Evolutionary conservation across 805 yeast species (phyloP).

Genomic region (Kazachstania taianensis): DNA sequence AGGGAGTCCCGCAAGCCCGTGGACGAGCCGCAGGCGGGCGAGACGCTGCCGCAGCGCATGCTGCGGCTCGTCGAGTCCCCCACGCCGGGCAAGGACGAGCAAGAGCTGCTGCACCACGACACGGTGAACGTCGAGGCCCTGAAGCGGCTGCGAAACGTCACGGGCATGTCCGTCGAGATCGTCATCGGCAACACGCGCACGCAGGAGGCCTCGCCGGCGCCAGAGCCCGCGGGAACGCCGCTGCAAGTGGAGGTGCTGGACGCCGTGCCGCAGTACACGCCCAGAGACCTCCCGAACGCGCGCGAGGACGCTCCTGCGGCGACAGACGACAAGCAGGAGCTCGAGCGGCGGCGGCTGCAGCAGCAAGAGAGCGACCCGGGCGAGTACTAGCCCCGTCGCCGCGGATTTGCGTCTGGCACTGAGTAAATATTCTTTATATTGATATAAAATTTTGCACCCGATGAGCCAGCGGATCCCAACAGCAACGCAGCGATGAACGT

Average conservation of each 20-base stretch:
- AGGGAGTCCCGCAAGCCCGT: constrained; percentile 25
- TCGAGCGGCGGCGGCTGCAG: constrained; percentile 31
- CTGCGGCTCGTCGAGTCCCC: background rate
- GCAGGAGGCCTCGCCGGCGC: constrained; percentile 1
- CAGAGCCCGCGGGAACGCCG: background rate
- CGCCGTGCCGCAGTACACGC: constrained; percentile 18
- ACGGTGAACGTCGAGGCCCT: constrained; percentile 73
- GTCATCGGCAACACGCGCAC: constrained; percentile 56
- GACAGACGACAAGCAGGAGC: constrained; percentile 33
- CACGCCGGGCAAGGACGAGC: constrained; percentile 4
- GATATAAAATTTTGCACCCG: no score
- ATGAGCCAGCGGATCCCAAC: no score
- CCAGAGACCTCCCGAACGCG: constrained; percentile 32
- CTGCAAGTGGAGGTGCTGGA: constrained; percentile 1
- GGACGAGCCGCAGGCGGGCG: background rate
- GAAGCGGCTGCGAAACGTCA: constrained; percentile 65
- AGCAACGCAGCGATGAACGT: constrained; percentile 21
- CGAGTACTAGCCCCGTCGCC: no score
- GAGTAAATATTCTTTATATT: no score
- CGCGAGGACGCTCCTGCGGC: constrained; percentile 30
- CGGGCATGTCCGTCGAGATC: constrained; percentile 73
- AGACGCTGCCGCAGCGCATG: background rate
- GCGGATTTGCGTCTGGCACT: no score
- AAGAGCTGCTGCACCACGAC: constrained; percentile 19
- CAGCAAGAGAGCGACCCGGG: constrained; percentile 37